These are phyloP conservation scores for Colletotrichum eremochloae DNA, from an alignment of 2,329 filamentous ascomycete genomes.

Conservation along the genomic window DNA sequence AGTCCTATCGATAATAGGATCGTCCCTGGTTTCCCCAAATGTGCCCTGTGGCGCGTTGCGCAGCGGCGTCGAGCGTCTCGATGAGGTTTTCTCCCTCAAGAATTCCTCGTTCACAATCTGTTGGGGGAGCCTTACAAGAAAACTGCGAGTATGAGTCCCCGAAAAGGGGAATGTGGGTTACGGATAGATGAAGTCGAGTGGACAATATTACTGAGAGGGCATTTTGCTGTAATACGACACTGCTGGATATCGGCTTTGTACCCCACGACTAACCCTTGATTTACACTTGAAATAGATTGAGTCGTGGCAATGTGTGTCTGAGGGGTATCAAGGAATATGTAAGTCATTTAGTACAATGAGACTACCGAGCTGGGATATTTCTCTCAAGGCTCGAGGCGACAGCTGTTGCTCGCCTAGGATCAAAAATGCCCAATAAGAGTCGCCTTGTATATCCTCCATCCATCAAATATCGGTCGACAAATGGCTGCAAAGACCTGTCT, in stretches of 20 bases:
- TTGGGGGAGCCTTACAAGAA: no score
- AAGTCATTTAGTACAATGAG: background rate
- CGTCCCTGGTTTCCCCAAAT: no score
- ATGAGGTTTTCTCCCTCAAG: no score
- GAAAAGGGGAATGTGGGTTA: rapidly evolving
- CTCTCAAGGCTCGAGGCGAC: background rate
- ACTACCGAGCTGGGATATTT: background rate
- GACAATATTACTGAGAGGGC: background rate
- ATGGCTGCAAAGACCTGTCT: background rate
- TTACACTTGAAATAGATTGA: background rate
- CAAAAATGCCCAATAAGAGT: background rate
- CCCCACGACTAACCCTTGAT: background rate
- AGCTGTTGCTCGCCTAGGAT: background rate
- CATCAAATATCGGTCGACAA: background rate
- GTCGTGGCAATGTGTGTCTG: background rate
- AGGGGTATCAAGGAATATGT: background rate
- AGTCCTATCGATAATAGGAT: no score
- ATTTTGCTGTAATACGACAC: background rate
- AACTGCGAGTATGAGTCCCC: background rate
- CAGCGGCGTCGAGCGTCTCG: no score
- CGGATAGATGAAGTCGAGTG: background rate
- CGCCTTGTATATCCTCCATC: background rate
- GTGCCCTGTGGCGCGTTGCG: no score
- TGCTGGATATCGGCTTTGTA: background rate
- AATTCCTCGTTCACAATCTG: no score